Base-by-base conservation (phyloP, 2,329 filamentous ascomycete species). In the Lachnellula occidentalis region DNA sequence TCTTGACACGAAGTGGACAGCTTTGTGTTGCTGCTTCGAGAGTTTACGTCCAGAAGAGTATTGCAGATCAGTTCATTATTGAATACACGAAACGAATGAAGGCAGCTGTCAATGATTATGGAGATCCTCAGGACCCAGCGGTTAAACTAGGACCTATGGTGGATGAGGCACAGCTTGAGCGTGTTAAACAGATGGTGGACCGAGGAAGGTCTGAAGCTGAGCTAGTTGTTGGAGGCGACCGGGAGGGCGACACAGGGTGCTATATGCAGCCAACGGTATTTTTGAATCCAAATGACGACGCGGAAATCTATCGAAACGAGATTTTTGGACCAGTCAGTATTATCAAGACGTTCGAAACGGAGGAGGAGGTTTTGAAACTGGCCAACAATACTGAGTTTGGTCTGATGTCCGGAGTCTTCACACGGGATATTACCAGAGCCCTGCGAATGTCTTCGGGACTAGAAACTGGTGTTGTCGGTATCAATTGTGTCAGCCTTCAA, bases 91-190 rank as follows among this genome's bases (percentile, higher is more conserved):
- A 31, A 12, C 3, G 9, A 11, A 76, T 78, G 68, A 78, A 54
- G 73, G 85, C 49, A n/a, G 72, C 73, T 9, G 78, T 78, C 36
- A 82, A 77, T 61, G 79, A 81, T 54, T 76, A 88, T n/a, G 87
- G 86, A 46, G 80, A 88, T 64, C 86, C 84, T 0, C 89, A 87
- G 66, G 74, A 77, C 4, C 78, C 83, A 55, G 73, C 74, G 21
- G 88, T 85, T 0, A 87, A 83, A 72, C 86, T 89, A 60, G 87
- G 87, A 1, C 87, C 87, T 0, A 85, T 88, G 61, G 79, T 88
- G 43, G 85, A 83, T 8, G 83, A 83, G 65, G 70, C 75, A 14
- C 86, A 90, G 64, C 87, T 83, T 62, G 83, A 89, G 43, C 75
- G 81, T 24, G 78, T 91, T 3, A 72, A 90, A 37, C 77, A 76